Conservation (phyloP, 2,329 filamentous ascomycete genomes). For the Emericellopsis cladophorae region DNA sequence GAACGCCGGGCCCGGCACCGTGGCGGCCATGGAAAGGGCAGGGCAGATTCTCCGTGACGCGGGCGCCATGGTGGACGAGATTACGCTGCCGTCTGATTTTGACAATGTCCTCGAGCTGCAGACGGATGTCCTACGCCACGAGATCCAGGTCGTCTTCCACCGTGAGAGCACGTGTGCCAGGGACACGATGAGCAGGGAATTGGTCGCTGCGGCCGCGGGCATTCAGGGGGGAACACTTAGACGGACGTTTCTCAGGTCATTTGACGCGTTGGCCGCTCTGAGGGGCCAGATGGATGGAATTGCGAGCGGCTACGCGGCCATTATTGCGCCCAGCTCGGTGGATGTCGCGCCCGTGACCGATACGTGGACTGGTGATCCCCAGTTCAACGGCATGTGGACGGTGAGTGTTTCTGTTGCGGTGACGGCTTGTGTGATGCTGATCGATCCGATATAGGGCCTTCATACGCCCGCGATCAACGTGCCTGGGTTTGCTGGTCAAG, state of each 20-base stretch:
- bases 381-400: constrained; percentile 39
- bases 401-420: constrained; percentile 16
- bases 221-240: constrained; percentile 18
- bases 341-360: constrained; percentile 46
- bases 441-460: constrained; percentile 20
- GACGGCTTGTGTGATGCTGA: too few relatives aligned
- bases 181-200: constrained; percentile 27
- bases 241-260: constrained; percentile 33
- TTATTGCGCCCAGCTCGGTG: constrained; percentile 43
- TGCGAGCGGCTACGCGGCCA: constrained; percentile 34
- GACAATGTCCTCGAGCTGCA: constrained; percentile 38
- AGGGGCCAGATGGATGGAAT: constrained; percentile 42
- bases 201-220: constrained; percentile 29
- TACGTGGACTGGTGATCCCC: constrained; percentile 39
- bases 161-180: constrained; percentile 37
- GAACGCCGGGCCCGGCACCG: constrained; percentile 28
- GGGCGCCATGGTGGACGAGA: constrained; percentile 43
- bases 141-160: constrained; percentile 40
- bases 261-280: constrained; percentile 39
- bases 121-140: constrained; percentile 30
- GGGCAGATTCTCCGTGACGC: constrained; percentile 23
- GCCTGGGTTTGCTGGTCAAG: constrained; percentile 42
- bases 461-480: constrained; percentile 53
- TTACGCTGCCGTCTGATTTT: constrained; percentile 38
- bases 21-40: constrained; percentile 26